A percentile compares a stretch with the other conserved stretches of the same genome.
These are phyloP conservation scores for Ophiognomonia clavigignenti-juglandacearum DNA, from an alignment of 2,329 filamentous ascomycete species.

Conservation along the genomic window DNA sequence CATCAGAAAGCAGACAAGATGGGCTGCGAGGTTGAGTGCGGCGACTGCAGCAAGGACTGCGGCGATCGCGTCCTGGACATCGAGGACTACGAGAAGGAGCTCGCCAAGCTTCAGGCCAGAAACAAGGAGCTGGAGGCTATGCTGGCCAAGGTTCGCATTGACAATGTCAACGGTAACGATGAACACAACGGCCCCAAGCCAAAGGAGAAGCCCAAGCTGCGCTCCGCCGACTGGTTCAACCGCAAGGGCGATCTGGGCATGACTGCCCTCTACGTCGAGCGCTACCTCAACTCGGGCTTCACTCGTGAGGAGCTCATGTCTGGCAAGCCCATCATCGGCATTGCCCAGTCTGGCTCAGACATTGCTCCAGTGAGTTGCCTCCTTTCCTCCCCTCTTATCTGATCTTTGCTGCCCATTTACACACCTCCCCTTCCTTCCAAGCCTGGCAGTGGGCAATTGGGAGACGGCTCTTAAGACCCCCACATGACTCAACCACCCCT, in stretches of 20 bases:
- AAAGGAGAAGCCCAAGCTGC: slow-evolving; percentile 20
- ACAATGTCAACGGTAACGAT: neutral
- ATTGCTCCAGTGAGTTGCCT: slow-evolving; percentile 30
- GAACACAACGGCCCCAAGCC: too few species aligned
- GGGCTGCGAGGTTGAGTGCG: slow-evolving; percentile 10
- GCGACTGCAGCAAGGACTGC: slow-evolving; percentile 9
- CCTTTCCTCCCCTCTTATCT: neutral
- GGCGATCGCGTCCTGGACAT: slow-evolving; percentile 21
- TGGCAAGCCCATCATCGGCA: slow-evolving; percentile 46
- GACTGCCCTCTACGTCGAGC: slow-evolving; percentile 40
- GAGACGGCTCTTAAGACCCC: too few species aligned
- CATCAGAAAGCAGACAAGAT: slow-evolving; percentile 1
- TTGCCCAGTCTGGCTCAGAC: slow-evolving; percentile 47
- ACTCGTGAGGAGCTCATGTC: slow-evolving; percentile 44
- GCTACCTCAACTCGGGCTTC: slow-evolving; percentile 45
- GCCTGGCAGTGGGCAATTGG: too few species aligned
- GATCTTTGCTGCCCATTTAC: neutral
- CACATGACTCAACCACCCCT: too few species aligned
- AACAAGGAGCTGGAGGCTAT: slow-evolving; percentile 21
- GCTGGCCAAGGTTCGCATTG: slow-evolving; percentile 12
- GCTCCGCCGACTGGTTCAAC: slow-evolving; percentile 40
- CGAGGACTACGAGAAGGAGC: slow-evolving; percentile 23
- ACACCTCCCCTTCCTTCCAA: neutral
- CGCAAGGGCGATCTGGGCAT: slow-evolving; percentile 28
- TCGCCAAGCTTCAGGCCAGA: slow-evolving; percentile 18